Conservation (phyloP, 352 stramenopile genomes). For the Pythium sukuiense region DNA sequence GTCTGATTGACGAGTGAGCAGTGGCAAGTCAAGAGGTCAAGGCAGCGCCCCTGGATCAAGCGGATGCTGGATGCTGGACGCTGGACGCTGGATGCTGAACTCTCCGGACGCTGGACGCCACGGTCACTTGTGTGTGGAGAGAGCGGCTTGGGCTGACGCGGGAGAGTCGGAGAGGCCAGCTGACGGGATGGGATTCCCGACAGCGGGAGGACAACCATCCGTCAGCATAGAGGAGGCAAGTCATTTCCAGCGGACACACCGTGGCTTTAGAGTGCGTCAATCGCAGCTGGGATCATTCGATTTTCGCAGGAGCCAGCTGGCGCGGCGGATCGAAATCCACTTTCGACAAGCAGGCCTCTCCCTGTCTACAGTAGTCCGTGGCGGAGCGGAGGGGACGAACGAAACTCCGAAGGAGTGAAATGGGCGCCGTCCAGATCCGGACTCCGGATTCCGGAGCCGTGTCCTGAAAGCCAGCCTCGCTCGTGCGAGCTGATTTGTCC, state of each 20-base stretch:
- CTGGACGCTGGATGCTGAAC: not conserved
- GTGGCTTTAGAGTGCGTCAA: not conserved
- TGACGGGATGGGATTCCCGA: not conserved
- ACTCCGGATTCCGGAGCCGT: not conserved
- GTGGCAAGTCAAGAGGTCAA: not conserved
- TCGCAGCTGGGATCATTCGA: not conserved
- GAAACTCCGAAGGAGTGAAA: not conserved
- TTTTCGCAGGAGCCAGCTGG: not conserved
- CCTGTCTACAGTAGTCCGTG: too few species aligned
- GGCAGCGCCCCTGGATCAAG: not conserved
- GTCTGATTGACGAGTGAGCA: slow-evolving; percentile 3
- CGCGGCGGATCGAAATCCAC: not conserved
- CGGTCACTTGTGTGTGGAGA: not conserved
- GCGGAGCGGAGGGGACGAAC: not conserved
- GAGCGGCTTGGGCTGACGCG: not conserved
- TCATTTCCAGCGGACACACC: not conserved
- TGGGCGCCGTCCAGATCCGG: not conserved
- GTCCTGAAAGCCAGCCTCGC: not conserved
- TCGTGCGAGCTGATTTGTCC: not conserved
- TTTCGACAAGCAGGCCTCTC: not conserved
- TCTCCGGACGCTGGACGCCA: not conserved
- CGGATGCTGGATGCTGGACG: slow-evolving; percentile 1
- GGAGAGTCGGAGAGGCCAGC: not conserved
- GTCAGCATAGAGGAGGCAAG: not conserved
- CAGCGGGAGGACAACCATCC: not conserved